Base-by-base conservation (phyloP, 2,329 filamentous ascomycete species). In the Chalaropsis ovoidea region DNA sequence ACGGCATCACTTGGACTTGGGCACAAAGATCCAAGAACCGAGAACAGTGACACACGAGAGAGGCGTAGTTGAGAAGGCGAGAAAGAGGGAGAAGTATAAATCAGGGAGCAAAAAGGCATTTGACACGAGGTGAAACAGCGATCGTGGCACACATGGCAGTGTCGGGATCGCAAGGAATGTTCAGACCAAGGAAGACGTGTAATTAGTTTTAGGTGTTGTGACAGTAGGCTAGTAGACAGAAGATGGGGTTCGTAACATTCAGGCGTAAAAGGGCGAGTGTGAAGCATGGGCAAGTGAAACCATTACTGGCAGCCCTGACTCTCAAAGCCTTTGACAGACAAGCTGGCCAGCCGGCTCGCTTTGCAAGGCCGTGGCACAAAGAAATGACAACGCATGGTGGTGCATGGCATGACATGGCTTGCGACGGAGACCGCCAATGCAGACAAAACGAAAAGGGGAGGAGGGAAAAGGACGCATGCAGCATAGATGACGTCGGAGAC, bases 171-270 rank as follows among this genome's bases (percentile, higher is more conserved):
- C 41, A 62, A 31, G 27, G 7, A n/a, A 45, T 45, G 27, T 49
- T 49, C 19, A 62, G 52, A 35, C 52, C 52, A 39, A 31, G 24
- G 31, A 58, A 58, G 52, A n/a, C 24, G 31, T 58, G 52, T 31
- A 58, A 58, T 58, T 58, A 62, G 61, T 62, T 62, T 62, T 52
- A 42, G 52, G 61, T 62, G 61, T 62, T 47, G 61, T 62, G 61
- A 52, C 43, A 62, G 31, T 31, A 35, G 61, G 58, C 24, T 45
- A 62, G 60, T 31, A 35, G 52, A 58, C 52, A 58, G 52, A 58
- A 35, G 52, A 58, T 39, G 52, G 39, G 31, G 24, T 4, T 58
- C 52, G 52, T 58, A 58, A 58, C 52, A 58, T 58, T 58, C 52
- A 58, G 52, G 24, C 61, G 45, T 62, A 52, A 47, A 62, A 52